phyloP scores from a whole-genome alignment of 169 alveolate genomes.

The Eimeria acervulina region DNA sequence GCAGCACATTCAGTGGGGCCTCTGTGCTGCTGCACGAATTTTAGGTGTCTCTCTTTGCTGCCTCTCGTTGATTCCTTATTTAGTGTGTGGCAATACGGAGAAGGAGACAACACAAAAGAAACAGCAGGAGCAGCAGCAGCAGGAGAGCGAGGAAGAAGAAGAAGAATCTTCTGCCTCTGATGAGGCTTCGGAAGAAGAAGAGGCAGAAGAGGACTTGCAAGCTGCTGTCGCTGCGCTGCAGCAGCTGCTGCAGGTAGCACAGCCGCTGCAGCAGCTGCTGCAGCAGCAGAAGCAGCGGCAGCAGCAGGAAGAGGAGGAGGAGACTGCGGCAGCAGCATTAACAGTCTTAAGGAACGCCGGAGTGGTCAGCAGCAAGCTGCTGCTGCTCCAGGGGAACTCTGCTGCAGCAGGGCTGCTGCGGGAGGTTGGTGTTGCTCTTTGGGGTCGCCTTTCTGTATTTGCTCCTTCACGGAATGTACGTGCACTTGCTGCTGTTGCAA shows the following conservation, averaged over 20 bases:
- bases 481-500: conserved; percentile 14
- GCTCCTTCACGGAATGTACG: not conserved
- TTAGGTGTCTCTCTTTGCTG: not conserved
- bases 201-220: not conserved
- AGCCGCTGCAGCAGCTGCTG: not conserved
- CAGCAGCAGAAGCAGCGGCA: conserved; percentile 33
- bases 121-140: not conserved
- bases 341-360: not conserved
- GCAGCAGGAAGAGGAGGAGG: not conserved
- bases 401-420: conserved; percentile 18
- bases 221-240: conserved; percentile 41
- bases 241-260: too few species aligned
- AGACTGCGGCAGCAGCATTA: not conserved
- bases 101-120: not conserved
- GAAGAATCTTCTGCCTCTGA: not conserved
- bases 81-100: not conserved
- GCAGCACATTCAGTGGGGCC: not conserved
- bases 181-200: not conserved
- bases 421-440: not conserved
- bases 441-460: not conserved
- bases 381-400: not conserved
- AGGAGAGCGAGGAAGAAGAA: not conserved
- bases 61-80: conserved; percentile 8
- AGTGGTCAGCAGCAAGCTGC: not conserved
- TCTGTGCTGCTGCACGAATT: conserved; percentile 13